phyloP scores from a whole-genome alignment of 2,329 filamentous ascomycete genomes.

The Teratosphaeria pseudoeucalypti region DNA sequence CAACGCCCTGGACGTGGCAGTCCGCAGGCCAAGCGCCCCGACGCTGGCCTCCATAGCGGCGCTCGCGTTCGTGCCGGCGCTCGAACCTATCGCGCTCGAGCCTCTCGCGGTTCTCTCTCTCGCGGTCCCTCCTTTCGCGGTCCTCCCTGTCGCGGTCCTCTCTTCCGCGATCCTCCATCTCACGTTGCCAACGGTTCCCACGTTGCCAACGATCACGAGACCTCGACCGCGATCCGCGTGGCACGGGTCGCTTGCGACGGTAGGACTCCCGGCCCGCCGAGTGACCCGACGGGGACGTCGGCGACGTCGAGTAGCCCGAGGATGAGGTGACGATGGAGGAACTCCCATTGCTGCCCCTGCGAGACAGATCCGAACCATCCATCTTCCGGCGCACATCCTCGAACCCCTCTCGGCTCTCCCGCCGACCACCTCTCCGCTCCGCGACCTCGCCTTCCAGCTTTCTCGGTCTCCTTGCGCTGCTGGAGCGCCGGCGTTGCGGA shows the following conservation, averaged over 20 bases:
- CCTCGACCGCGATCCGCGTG: background rate
- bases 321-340: constrained; percentile 1
- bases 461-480: background rate
- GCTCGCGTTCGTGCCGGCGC: background rate
- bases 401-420: background rate
- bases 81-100: background rate
- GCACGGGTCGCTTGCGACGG: constrained; percentile 1
- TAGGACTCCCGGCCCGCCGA: background rate
- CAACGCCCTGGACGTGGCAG: background rate
- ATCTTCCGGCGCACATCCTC: constrained; percentile 1
- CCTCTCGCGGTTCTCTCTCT: background rate
- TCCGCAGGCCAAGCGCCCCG: background rate
- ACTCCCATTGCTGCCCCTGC: constrained; percentile 3
- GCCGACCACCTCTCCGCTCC: background rate
- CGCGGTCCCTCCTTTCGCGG: background rate
- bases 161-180: background rate
- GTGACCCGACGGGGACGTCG: constrained; percentile 1
- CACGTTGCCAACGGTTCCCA: background rate
- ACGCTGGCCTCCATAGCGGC: background rate
- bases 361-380: constrained; percentile 3
- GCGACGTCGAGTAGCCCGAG: constrained; percentile 3
- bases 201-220: background rate
- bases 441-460: constrained; percentile 1
- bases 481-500: background rate
- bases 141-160: background rate